A percentile compares a stretch with the other conserved stretches of the same genome.
phyloP scores from a whole-genome alignment of 2,329 filamentous ascomycete genomes.

The Cordyceps tenuipes region DNA sequence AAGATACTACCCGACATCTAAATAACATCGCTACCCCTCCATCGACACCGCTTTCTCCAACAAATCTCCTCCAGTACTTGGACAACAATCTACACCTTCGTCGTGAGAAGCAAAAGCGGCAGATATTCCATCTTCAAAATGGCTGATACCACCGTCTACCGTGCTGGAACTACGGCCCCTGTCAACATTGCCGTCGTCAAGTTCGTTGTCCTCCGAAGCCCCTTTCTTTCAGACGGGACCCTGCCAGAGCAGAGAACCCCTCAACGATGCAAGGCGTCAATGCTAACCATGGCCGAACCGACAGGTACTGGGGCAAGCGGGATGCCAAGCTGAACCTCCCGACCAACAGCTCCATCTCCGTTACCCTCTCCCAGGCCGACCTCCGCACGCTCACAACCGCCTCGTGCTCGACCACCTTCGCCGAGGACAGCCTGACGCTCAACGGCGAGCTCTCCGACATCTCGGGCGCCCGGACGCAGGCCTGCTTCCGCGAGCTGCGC shows the following conservation, averaged over 20 bases:
- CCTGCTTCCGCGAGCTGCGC: slow-evolving; percentile 83
- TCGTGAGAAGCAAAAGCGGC: background rate
- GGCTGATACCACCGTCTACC: slow-evolving; percentile 58
- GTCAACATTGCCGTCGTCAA: slow-evolving; percentile 99
- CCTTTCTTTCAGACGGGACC: background rate
- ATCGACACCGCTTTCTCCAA: slow-evolving; percentile 9
- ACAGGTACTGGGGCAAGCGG: slow-evolving; percentile 87
- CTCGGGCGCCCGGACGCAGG: slow-evolving; percentile 81
- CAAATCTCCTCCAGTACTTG: background rate
- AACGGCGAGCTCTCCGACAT: slow-evolving; percentile 81
- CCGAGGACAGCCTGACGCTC: slow-evolving; percentile 65
- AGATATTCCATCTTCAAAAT: slow-evolving; percentile 22
- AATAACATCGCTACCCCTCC: background rate
- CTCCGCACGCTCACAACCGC: slow-evolving; percentile 94
- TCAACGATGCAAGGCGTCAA: background rate
- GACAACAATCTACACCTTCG: background rate
- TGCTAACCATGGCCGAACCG: slow-evolving; percentile 5
- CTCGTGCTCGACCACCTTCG: slow-evolving; percentile 70
- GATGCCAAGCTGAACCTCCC: slow-evolving; percentile 90
- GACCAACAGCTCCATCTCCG: slow-evolving; percentile 94
- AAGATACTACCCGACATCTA: too few relatives aligned
- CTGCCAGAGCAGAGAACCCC: background rate
- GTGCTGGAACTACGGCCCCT: slow-evolving; percentile 90
- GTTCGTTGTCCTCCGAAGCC: slow-evolving; percentile 33
- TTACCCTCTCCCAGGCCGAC: slow-evolving; percentile 89